Percentiles rank a stretch among this genome's conserved stretches.
phyloP scores from a whole-genome alignment of 768 basidiomycete genomes.

The Xerocomus potaroensis region DNA sequence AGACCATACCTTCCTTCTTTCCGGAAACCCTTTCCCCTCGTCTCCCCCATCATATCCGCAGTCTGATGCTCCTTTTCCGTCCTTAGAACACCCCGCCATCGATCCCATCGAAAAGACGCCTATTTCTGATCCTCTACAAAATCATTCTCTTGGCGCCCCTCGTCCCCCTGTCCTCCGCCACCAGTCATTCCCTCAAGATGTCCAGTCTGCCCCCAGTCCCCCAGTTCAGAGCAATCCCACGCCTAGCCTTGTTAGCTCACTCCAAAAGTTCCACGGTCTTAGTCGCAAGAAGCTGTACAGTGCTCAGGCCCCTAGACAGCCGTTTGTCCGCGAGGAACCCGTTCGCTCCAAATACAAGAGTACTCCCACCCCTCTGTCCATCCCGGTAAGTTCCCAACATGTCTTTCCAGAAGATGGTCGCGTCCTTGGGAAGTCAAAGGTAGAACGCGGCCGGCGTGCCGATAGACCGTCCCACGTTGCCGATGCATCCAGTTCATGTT shows the following conservation, averaged over 20 bases:
- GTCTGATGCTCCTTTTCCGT: neutral
- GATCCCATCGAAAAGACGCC: slow-evolving; percentile 1
- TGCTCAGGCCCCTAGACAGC: slow-evolving; percentile 43
- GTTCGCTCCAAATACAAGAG: slow-evolving; percentile 34
- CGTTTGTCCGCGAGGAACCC: slow-evolving; percentile 53
- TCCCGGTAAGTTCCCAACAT: slow-evolving; percentile 22
- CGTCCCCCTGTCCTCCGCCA: slow-evolving; percentile 25
- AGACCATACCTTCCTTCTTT: slow-evolving; percentile 40
- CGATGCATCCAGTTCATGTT: slow-evolving; percentile 14
- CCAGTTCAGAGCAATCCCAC: slow-evolving; percentile 24
- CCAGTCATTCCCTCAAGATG: slow-evolving; percentile 28
- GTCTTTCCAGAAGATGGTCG: slow-evolving; percentile 19
- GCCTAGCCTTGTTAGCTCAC: slow-evolving; percentile 55
- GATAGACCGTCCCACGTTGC: slow-evolving; percentile 15
- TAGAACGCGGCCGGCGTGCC: slow-evolving; percentile 22
- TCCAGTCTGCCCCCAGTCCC: slow-evolving; percentile 19
- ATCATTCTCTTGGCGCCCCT: neutral
- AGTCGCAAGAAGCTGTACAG: slow-evolving; percentile 68
- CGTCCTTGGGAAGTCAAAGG: slow-evolving; percentile 16
- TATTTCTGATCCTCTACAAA: slow-evolving; percentile 9
- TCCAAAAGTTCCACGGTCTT: slow-evolving; percentile 65
- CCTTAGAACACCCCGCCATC: slow-evolving; percentile 9
- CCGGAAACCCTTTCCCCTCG: slow-evolving; percentile 31
- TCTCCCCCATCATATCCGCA: slow-evolving; percentile 4
- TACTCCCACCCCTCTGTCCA: slow-evolving; percentile 30